Percentiles rank a stretch among this genome's conserved stretches.
phyloP scores from a whole-genome alignment of 2,329 filamentous ascomycete species.

The Mycosphaerella arachidis region DNA sequence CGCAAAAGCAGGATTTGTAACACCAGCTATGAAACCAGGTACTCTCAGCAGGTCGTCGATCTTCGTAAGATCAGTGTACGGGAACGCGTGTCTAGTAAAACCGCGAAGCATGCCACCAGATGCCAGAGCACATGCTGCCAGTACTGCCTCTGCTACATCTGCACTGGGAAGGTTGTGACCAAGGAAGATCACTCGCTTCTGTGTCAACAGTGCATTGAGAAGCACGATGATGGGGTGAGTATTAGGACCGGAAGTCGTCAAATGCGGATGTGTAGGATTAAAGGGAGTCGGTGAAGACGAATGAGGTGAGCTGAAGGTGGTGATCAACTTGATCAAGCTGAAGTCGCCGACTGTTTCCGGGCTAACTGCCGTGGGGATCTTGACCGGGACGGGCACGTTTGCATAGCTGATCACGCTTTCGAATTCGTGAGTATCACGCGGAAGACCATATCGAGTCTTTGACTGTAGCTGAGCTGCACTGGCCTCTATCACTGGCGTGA shows the following conservation, averaged over 20 bases:
- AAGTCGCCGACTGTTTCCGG: constrained; percentile 97
- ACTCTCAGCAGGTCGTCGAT: constrained; percentile 95
- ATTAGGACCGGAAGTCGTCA: constrained; percentile 82
- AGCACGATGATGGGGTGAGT: constrained; percentile 95
- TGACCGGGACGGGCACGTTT: constrained; percentile 92
- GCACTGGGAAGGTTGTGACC: constrained; percentile 93
- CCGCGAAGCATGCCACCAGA: constrained; percentile 89
- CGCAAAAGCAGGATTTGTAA: constrained; percentile 95
- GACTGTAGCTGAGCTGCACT: constrained; percentile 47
- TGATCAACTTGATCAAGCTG: constrained; percentile 92
- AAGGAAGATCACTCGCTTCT: constrained; percentile 93
- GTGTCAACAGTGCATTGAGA: constrained; percentile 88
- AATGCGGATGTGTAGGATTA: constrained; percentile 70
- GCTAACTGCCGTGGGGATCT: constrained; percentile 87
- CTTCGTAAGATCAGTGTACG: constrained; percentile 96
- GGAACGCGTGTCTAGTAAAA: constrained; percentile 93
- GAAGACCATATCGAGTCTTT: constrained; percentile 61
- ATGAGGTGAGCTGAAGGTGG: constrained; percentile 83
- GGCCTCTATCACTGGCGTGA: constrained; percentile 11
- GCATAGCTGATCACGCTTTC: constrained; percentile 95
- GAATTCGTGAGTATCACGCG: constrained; percentile 94
- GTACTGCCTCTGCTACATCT: constrained; percentile 94
- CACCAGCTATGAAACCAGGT: constrained; percentile 93
- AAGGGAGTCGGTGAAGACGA: constrained; percentile 81
- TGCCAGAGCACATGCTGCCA: constrained; percentile 90